A percentile compares a stretch with the other conserved stretches of the same genome.
Conservation (phyloP, 78 protist species). For the Creolimax fragrantissima region DNA sequence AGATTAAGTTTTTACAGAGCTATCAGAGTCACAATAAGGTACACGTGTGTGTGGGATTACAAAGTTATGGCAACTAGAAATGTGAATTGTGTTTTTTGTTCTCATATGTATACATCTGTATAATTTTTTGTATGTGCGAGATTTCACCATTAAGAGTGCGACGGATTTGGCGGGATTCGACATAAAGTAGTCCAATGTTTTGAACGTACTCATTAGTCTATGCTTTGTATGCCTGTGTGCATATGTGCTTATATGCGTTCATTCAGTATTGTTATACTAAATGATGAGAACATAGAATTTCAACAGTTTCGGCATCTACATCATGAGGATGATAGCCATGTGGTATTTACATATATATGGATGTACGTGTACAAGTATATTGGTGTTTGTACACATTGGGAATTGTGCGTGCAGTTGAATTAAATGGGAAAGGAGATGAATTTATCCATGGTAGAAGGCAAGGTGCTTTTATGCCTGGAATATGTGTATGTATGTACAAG, state of each 20-base stretch:
- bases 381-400: too few relatives aligned
- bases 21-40: slow-evolving; percentile 20
- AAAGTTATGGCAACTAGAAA: slow-evolving; percentile 1
- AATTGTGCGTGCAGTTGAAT: too few relatives aligned
- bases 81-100: not conserved
- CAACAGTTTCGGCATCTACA: too few relatives aligned
- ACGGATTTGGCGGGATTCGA: not conserved
- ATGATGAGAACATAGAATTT: too few relatives aligned
- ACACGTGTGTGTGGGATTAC: not conserved
- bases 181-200: not conserved
- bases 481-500: too few relatives aligned
- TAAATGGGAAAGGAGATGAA: too few relatives aligned
- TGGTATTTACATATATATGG: too few relatives aligned
- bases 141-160: not conserved
- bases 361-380: too few relatives aligned
- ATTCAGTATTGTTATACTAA: not conserved
- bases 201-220: not conserved
- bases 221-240: not conserved
- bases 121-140: not conserved
- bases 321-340: too few relatives aligned
- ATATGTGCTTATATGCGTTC: not conserved
- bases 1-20: slow-evolving; percentile 63
- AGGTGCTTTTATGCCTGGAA: too few relatives aligned
- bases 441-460: too few relatives aligned
- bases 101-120: not conserved